Base-by-base conservation (phyloP, 2,329 filamentous ascomycete genomes). In the Microcyclospora tardicrescens region DNA sequence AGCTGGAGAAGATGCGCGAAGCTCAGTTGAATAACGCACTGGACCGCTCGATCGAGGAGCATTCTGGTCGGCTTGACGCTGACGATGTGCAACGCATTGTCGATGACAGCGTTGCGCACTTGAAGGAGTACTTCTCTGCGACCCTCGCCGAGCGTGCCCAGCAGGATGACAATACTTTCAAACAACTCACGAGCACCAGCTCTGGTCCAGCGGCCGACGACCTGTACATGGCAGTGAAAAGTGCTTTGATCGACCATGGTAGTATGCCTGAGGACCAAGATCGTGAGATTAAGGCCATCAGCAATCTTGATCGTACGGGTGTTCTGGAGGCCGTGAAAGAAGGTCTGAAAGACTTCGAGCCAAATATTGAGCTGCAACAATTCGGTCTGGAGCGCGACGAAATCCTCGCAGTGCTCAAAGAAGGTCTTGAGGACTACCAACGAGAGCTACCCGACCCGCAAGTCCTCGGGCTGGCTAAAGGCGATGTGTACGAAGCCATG, bases 321-420 rank as follows among this genome's bases (percentile, higher is more conserved):
- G 84, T 96, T 28, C 73, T 96, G 2, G 73, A 82, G 19, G 86
- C 87, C 2, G 82, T 96, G 11, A 79, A 79, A 49, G 86, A 94
- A 50, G 89, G 87, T 1, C 93, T 86, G 77, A 89, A 95, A 56
- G 84, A 79, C 38, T 93, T 93, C 63, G 93, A 93, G 61, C 89
- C 89, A 1, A 85, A 95, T 51, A 85, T 94, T 36, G 81, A 93
- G 50, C 72, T 93, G 4, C 81, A 94, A 51, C 85, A 93, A 52
- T 82, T 93, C 45, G 89, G 87, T 2, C 68, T 96, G 1, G 89
- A 94, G 58, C 75, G 85, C 5, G 85, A 95, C 10, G 89, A 96
- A 55, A 82, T 96, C 35, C 68, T 96, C 11, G 77, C 81, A 30
- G 93, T 86, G 48, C 70, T 96, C 16, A 79, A 83, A 49, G 81